Percentiles rank a stretch among this genome's conserved stretches.
phyloP scores from a whole-genome alignment of 2,329 filamentous ascomycete species.

The Huntiella abstrusa region DNA sequence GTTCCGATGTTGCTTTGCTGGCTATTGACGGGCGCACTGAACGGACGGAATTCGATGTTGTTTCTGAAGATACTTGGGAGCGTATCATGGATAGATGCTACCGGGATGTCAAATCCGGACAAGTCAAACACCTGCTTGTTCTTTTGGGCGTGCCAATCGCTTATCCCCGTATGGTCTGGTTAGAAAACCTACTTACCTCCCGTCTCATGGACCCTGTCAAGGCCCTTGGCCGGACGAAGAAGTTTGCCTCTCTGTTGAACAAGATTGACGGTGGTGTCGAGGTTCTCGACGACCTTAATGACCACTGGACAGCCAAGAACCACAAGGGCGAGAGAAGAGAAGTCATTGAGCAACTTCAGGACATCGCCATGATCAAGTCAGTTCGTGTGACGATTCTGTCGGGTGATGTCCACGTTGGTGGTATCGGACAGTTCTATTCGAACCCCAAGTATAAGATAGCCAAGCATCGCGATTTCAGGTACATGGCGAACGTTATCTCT shows the following conservation, averaged over 20 bases:
- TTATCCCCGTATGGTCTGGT: constrained; percentile 55
- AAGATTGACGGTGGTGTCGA: constrained; percentile 84
- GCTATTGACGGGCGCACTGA: constrained; percentile 87
- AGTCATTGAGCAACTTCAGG: constrained; percentile 78
- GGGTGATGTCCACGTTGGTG: constrained; percentile 84
- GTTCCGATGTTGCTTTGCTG: constrained; percentile 60
- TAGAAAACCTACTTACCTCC: constrained; percentile 57
- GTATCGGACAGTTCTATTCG: constrained; percentile 86
- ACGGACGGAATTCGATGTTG: constrained; percentile 61
- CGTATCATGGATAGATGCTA: constrained; percentile 74
- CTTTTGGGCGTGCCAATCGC: constrained; percentile 69
- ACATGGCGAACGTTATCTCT: constrained; percentile 91
- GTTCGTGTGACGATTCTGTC: constrained; percentile 80
- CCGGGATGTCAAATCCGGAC: constrained; percentile 60
- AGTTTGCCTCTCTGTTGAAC: constrained; percentile 67
- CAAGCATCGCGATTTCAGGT: constrained; percentile 84
- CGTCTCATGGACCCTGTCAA: constrained; percentile 77
- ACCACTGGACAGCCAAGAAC: constrained; percentile 93
- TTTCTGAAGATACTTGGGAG: constrained; percentile 68
- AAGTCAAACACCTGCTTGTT: constrained; percentile 79
- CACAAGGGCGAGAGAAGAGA: constrained; percentile 81
- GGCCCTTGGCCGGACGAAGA: constrained; percentile 61
- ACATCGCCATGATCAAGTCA: constrained; percentile 81
- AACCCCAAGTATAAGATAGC: constrained; percentile 61
- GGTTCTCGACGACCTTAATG: constrained; percentile 78